Percentiles rank a stretch among this genome's conserved stretches.
Conservation (phyloP, 2,329 filamentous ascomycete species). For the Byssochlamys sp. region DNA sequence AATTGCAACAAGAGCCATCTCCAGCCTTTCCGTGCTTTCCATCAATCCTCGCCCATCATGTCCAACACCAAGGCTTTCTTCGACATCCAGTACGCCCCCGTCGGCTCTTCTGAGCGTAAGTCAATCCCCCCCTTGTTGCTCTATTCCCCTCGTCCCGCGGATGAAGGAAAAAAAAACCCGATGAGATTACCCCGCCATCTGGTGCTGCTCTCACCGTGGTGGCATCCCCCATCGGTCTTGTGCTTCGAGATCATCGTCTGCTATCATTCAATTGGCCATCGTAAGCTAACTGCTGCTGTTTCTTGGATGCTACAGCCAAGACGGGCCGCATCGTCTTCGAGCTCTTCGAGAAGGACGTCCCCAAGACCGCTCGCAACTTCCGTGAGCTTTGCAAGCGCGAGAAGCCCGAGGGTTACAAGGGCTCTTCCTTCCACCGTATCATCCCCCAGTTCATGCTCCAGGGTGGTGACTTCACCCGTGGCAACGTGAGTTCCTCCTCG, state of each 20-base stretch:
- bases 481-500: constrained; percentile 57
- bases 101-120: constrained; percentile 20
- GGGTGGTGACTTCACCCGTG: constrained; percentile 88
- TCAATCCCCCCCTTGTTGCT: constrained; percentile 10
- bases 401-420: constrained; percentile 74
- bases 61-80: constrained; percentile 60
- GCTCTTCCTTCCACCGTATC: constrained; percentile 82
- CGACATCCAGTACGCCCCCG: constrained; percentile 55
- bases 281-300: constrained; percentile 14
- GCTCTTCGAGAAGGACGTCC: constrained; percentile 75
- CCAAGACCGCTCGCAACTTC: constrained; percentile 83
- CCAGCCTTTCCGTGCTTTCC: constrained; percentile 42
- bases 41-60: constrained; percentile 65
- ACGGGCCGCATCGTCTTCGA: constrained; percentile 75
- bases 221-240: constrained; percentile 4
- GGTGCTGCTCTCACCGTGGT: background rate
- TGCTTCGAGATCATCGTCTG: constrained; percentile 1
- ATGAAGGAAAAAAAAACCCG: background rate
- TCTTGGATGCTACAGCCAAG: constrained; percentile 48
- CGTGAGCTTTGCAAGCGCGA: constrained; percentile 68
- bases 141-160: constrained; percentile 1
- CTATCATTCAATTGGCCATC: constrained; percentile 5
- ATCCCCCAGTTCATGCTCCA: constrained; percentile 92
- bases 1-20: constrained; percentile 22
- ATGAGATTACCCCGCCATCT: constrained; percentile 4